Evolutionary conservation across 176 grass and related monocot genomes (phyloP).

Genomic region (Aegilops bicornis): DNA sequence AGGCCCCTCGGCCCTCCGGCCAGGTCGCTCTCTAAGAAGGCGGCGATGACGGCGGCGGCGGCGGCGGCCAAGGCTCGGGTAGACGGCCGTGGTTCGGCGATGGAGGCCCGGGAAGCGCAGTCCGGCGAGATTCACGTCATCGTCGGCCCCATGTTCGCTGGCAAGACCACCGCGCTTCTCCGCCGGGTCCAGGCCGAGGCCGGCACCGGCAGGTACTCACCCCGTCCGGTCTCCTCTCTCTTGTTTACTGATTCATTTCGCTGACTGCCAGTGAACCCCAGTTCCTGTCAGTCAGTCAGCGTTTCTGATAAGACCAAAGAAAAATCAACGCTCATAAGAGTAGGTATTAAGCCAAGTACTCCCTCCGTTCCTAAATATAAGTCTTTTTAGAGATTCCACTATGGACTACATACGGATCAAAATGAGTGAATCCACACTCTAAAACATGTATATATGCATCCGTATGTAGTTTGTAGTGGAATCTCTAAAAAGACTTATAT

Average conservation of each 20-base stretch:
- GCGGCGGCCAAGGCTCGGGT: not conserved
- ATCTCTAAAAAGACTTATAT: too few species aligned
- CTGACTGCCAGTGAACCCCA: not conserved
- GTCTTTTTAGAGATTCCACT: too few species aligned
- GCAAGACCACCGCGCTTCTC: constrained; percentile 85
- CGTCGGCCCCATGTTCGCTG: constrained; percentile 82
- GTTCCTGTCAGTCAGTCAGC: not conserved
- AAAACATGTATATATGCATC: too few species aligned
- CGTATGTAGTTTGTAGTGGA: too few species aligned
- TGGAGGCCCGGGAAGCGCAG: constrained; percentile 28
- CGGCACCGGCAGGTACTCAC: constrained; percentile 61
- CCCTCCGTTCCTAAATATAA: too few species aligned
- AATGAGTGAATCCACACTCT: too few species aligned
- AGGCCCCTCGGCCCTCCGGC: not conserved
- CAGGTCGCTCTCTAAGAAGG: constrained; percentile 15
- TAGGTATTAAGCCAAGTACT: not conserved
- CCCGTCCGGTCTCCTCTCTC: not conserved
- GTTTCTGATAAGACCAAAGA: not conserved
- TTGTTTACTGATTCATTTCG: not conserved
- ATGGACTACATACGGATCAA: too few species aligned
- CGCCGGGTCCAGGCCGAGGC: constrained; percentile 63
- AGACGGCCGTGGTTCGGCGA: not conserved
- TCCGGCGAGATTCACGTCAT: constrained; percentile 92
- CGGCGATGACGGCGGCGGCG: not conserved
- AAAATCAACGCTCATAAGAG: not conserved